These are phyloP conservation scores for Chenopodium berlandieri DNA, from an alignment of 148 eudicot genomes.

Conservation along the genomic window DNA sequence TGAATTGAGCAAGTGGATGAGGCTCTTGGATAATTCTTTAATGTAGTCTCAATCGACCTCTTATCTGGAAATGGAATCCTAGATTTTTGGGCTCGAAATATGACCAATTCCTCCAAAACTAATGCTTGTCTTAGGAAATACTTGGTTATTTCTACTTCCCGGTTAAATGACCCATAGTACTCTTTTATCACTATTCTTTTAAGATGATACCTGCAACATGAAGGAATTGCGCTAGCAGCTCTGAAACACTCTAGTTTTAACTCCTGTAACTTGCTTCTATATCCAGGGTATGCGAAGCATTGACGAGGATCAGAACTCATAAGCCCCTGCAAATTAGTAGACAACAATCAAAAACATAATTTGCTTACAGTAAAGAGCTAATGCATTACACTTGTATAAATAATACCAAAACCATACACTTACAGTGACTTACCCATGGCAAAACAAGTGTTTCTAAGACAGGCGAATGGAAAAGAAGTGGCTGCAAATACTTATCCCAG, in stretches of 20 bases:
- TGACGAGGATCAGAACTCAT: too few relatives aligned
- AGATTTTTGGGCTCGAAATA: background rate
- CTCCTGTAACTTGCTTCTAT: background rate
- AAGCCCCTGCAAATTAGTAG: too few relatives aligned
- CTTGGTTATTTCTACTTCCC: conserved; percentile 9
- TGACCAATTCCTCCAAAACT: conserved; percentile 20
- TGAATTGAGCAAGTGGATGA: too few relatives aligned
- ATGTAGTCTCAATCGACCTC: background rate
- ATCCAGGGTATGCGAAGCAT: too few relatives aligned
- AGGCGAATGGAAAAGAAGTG: too few relatives aligned
- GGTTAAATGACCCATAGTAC: background rate
- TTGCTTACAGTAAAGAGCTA: too few relatives aligned
- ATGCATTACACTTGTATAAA: background rate
- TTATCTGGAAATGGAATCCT: background rate
- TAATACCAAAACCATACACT: background rate
- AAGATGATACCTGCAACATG: conserved; percentile 24
- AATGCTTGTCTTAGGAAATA: conserved; percentile 17
- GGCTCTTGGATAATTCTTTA: background rate
- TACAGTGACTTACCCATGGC: too few relatives aligned
- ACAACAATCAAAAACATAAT: too few relatives aligned
- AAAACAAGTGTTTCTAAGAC: background rate
- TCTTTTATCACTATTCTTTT: conserved; percentile 17
- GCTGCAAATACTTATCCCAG: too few relatives aligned
- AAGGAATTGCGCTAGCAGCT: conserved; percentile 7
- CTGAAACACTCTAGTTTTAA: background rate